Base-by-base conservation (phyloP, 306 rosid species). In the Amphicarpaea edgeworthii region DNA sequence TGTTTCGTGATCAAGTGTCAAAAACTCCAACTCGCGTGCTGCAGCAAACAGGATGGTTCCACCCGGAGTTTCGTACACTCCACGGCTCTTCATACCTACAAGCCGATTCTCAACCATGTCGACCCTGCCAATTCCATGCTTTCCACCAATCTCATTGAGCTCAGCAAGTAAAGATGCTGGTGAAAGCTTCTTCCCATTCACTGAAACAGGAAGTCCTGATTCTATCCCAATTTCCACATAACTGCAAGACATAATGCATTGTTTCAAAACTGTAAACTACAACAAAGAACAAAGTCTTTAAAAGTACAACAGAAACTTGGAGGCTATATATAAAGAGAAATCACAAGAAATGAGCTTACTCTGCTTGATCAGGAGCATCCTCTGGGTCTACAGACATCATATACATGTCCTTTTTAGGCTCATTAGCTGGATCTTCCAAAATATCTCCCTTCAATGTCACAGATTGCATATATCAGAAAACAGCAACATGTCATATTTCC, bases 81-180 rank as follows among this genome's bases (percentile, higher is more conserved):
- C 98, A 0, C 97, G 93, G 51, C 96, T 92, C 85, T 94, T 94
- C 98, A 94, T 92, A 6, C 97, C 98, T 3, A 93, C 98, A 0
- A 93, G 91, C 54, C 98, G 87, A 75, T 91, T 91, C 79, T 93
- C 98, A 20, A 93, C 97, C 97, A 93, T 83, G 93, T 93, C 97
- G 0, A 93, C 72, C 11, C 97, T 83, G 24, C 98, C 98, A 17
- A 94, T 81, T 68, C 96, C 97, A 32, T 94, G 97, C 77, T n/a
- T 90, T 30, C 98, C 96, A 38, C 98, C 98, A 10, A 94, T 83
- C 73, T 92, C 83, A 60, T 94, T 92, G 45, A 92, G 92, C 81
- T 87, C 90, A 2, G 87, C 62, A 19, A 94, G 97, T 38, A 94
- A 78, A n/a, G 92, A 65, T 8, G 93, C 93, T 4, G 98, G 98